Evolutionary conservation across 1,139 yeast species (phyloP), one percentile per base, ranked within the genome.

Genomic region (Blastobotrys aristatus): DNA sequence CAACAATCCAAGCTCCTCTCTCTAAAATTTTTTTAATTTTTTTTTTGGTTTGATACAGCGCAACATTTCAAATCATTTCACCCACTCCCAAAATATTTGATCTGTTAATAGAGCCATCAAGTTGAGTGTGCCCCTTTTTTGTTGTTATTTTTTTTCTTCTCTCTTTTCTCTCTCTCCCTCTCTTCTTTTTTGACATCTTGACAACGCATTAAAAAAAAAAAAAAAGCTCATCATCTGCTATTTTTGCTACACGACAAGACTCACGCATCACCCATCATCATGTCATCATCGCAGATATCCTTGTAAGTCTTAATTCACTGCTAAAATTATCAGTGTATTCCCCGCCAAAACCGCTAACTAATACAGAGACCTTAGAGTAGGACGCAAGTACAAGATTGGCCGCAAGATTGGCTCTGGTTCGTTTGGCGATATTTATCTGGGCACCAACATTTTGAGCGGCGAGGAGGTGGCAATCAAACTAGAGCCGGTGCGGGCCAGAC

Each of bases 361-460:
- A 33, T 33, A 17, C 24, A 33, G 37, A 11, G 22, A 33, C 37
- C 20, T 34, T 26, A 27, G 44, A 34, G 36, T 92, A 44, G 97
- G 97, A 45, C 87, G 94, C 71, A 92, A 90, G 71, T 92, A 84
- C 70, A 80, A 96, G 52, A 84, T 92, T 61, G 97, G 97, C 43
- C 84, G 97, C 57, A 92, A 92, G 71, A 92, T 92, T 60, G 98
- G 98, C 14, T 83, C 95, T 43, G 98, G 98, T 18, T 90, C 97
- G 7, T 92, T 92, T 66, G 98, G 98, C 53, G 98, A 92, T 65
- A 92, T 92, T 59, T 92, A 92, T 67, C 76, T 89, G 52, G 78
- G 79, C 16, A 88, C 96, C 37, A 92, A 92, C 69, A 81, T 92
- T 68, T 86, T 92, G 43, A 85, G 95, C 39, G 97, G 97, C 37